A percentile compares a stretch with the other conserved stretches of the same genome.
phyloP scores from a whole-genome alignment of 805 yeast genomes.

The Saccharomycopsis sp. region DNA sequence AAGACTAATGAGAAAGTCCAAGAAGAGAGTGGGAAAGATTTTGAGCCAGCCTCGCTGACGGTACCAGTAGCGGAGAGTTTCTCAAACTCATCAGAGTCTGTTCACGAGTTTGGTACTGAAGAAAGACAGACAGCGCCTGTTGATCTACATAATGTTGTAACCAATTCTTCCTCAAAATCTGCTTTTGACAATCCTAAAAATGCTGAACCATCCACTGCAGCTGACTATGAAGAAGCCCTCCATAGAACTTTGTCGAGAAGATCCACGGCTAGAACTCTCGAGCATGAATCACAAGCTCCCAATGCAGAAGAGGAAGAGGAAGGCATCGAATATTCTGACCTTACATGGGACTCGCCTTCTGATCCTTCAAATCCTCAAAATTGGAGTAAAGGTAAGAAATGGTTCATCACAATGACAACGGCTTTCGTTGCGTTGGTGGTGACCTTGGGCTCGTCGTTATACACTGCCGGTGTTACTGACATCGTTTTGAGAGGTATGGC shows the following conservation, averaged over 20 bases:
- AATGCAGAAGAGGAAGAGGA: slow-evolving; percentile 20
- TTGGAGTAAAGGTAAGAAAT: slow-evolving; percentile 59
- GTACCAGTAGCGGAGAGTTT: not conserved
- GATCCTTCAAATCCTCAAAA: slow-evolving; percentile 63
- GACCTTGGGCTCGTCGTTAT: slow-evolving; percentile 70
- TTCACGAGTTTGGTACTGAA: not conserved
- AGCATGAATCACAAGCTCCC: not conserved
- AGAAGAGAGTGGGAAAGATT: not conserved
- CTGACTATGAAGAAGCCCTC: not conserved
- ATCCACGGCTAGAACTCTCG: not conserved
- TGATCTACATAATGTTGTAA: not conserved
- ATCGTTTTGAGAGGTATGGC: slow-evolving; percentile 42
- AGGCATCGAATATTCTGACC: slow-evolving; percentile 33
- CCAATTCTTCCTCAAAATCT: not conserved
- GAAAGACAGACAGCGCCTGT: not conserved
- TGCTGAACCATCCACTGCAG: not conserved
- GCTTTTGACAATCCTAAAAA: not conserved
- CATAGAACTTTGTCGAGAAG: not conserved
- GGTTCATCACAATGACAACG: slow-evolving; percentile 59
- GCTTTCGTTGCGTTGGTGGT: slow-evolving; percentile 62
- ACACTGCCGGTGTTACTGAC: slow-evolving; percentile 57
- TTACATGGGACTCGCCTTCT: slow-evolving; percentile 56
- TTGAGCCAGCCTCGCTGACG: not conserved
- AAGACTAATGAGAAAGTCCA: not conserved
- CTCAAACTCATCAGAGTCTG: not conserved